Evolutionary conservation across 768 basidiomycete species (phyloP), one percentile per base, ranked within the genome.

Genomic region (Lentinus brumalis): DNA sequence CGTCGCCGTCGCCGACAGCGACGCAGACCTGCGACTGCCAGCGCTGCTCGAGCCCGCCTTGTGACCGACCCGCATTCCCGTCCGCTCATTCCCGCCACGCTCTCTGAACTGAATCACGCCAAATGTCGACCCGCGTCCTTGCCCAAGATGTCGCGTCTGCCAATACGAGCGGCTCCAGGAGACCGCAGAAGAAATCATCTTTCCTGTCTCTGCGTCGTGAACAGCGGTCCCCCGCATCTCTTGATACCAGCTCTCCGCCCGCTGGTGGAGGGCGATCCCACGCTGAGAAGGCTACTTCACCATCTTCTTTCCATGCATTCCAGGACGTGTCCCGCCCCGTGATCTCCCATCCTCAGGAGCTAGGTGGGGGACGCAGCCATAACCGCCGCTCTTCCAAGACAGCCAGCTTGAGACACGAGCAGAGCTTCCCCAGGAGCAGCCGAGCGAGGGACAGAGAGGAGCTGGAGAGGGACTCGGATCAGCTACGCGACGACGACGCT

Each of bases 181-280:
- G 73, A 30, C 81, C 84, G 15, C 78, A 79, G 60, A 85, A 83
- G 71, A 85, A 79, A 65, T 74, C 79, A 21, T 85, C 87, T 8
- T 83, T 86, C 68, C 70, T 86, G 38, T 86, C 87, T 30, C 74
- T 85, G 50, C 75, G 65, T 30, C 61, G 68, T 31, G 66, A 71
- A 44, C 70, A 67, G 49, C 58, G 61, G 39, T 53, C 60, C 1
- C 55, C 62, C 12, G 58, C 69, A 11, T 50, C 66, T 32, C 50
- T 60, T 14, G 62, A 61, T 15, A n/a, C 14, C 35, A 31, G 32
- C 21, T 30, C 52, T 29, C 42, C 63, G n/a, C 42, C 62, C 14
- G 15, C 58, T 18, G 44, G 41, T 10, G 55, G 53, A 29, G 46
- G 45, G 30, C 59, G 58, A 53, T 63, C 50, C 40, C 63, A 56